Evolutionary conservation across 805 yeast genomes (phyloP), one percentile per base, ranked within the genome.

Genomic region (Saccharomyces kudriavzevii): DNA sequence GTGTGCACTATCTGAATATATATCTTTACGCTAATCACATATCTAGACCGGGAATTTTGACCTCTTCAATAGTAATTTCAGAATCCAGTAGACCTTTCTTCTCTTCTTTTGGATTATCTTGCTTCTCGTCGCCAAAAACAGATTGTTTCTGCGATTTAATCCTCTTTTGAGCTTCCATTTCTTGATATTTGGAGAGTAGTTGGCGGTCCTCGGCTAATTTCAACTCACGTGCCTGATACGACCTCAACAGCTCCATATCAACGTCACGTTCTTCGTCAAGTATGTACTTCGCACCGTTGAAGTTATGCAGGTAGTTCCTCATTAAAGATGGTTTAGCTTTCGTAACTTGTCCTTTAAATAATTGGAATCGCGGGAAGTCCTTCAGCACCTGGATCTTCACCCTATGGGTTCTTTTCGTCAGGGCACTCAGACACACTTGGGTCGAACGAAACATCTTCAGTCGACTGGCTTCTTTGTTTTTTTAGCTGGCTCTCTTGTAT

Each of bases 261-360:
- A 35, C 22, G 22, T 35, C 43, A 17, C 9, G 43, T 9, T 2
- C 43, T 8, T 35, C 43, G 24, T 17, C 17, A 24, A 77, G 66
- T 24, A 89, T 76, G 63, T 89, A 90, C 20, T 81, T 78, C 2
- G 96, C 97, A 47, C 89, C 87, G 62, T 87, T 84, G 56, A 74
- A 62, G 46, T 81, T 80, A 62, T 89, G 89, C 53, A 90, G 77
- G 60, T 73, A 80, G 70, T 87, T 88, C 65, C 92, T 81, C 96
- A 90, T 90, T 57, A 80, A 75, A 24, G 89, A 87, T 29, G 96
- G 90, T 57, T 81, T 77, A 20, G 90, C 96, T 35, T 78, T 74
- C 28, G 85, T 76, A 47, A 90, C 77, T 71, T 90, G 85, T 35
- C 97, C 97, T 56, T 72, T 74, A 24, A 31, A 53, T 13, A 72